Evolutionary conservation across 108 stramenopile genomes (phyloP).

Genomic region (Bacterosira constricta): DNA sequence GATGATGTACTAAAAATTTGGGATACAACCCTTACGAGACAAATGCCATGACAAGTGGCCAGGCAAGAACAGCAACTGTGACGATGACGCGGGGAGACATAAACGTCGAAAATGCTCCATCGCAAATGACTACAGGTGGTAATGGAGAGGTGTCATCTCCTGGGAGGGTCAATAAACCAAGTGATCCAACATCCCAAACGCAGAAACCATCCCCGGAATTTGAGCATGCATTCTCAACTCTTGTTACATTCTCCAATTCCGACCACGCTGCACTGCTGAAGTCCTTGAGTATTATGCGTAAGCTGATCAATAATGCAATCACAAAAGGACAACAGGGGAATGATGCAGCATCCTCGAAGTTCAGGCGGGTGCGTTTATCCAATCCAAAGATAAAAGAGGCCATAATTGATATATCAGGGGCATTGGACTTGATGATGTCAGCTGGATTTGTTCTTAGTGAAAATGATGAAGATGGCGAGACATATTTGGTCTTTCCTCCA

Average conservation of each 20-base stretch:
- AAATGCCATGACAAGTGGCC: slow-evolving; percentile 66
- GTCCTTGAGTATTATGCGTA: slow-evolving; percentile 59
- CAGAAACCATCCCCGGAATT: slow-evolving; percentile 33
- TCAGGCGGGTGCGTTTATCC: slow-evolving; percentile 70
- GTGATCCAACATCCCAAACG: slow-evolving; percentile 26
- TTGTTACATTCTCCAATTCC: slow-evolving; percentile 47
- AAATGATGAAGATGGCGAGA: slow-evolving; percentile 67
- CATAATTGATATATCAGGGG: slow-evolving; percentile 70
- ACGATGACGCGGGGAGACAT: slow-evolving; percentile 63
- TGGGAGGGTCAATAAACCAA: slow-evolving; percentile 44
- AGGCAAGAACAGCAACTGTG: slow-evolving; percentile 74
- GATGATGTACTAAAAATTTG: slow-evolving; percentile 52
- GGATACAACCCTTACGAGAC: slow-evolving; percentile 90
- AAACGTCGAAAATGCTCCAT: slow-evolving; percentile 27
- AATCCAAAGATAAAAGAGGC: slow-evolving; percentile 84
- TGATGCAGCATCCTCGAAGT: slow-evolving; percentile 63
- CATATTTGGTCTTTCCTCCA: slow-evolving; percentile 69
- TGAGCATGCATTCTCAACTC: slow-evolving; percentile 61
- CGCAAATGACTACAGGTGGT: slow-evolving; percentile 19
- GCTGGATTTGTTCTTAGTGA: slow-evolving; percentile 71
- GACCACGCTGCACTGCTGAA: slow-evolving; percentile 32
- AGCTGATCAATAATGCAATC: slow-evolving; percentile 76
- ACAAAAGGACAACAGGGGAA: slow-evolving; percentile 71
- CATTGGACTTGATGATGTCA: slow-evolving; percentile 71
- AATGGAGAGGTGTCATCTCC: slow-evolving; percentile 10